Conservation (phyloP, 345 rosid species). For the Noccaea bulbosa region DNA sequence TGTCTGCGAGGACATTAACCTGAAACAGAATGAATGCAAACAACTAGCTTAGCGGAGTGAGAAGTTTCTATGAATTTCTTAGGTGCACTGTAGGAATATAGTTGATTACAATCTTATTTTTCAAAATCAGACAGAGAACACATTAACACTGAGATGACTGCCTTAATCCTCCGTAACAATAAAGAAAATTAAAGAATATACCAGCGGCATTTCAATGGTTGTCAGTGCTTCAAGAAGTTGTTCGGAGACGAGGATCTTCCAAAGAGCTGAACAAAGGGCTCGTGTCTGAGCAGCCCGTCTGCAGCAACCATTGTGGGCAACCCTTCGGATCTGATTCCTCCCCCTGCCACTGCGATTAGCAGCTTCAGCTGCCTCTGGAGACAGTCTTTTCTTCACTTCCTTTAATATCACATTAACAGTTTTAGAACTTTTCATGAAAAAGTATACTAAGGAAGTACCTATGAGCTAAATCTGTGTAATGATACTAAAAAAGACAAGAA, state of each 20-base stretch:
- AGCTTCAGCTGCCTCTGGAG: constrained; percentile 82
- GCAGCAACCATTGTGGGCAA: constrained; percentile 96
- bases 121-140: neutral
- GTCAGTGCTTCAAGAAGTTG: constrained; percentile 65
- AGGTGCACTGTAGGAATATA: constrained; percentile 6
- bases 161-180: constrained; percentile 13
- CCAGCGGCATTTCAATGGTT: constrained; percentile 82
- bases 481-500: constrained; percentile 21
- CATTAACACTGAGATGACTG: constrained; percentile 8
- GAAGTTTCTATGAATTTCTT: constrained; percentile 5
- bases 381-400: constrained; percentile 89
- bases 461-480: constrained; percentile 25
- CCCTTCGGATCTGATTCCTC: constrained; percentile 94
- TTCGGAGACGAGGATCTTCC: constrained; percentile 86
- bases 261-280: constrained; percentile 73
- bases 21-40: constrained; percentile 41
- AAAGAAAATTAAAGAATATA: constrained; percentile 46
- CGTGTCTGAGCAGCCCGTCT: constrained; percentile 86
- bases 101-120: neutral
- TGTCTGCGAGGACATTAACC: constrained; percentile 92
- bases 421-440: constrained; percentile 27
- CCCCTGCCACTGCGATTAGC: constrained; percentile 90
- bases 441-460: constrained; percentile 3
- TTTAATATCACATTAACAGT: constrained; percentile 46
- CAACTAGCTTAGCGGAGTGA: constrained; percentile 18